Evolutionary conservation across 2,329 filamentous ascomycete species (phyloP).

Genomic region (Alternaria arborescens): DNA sequence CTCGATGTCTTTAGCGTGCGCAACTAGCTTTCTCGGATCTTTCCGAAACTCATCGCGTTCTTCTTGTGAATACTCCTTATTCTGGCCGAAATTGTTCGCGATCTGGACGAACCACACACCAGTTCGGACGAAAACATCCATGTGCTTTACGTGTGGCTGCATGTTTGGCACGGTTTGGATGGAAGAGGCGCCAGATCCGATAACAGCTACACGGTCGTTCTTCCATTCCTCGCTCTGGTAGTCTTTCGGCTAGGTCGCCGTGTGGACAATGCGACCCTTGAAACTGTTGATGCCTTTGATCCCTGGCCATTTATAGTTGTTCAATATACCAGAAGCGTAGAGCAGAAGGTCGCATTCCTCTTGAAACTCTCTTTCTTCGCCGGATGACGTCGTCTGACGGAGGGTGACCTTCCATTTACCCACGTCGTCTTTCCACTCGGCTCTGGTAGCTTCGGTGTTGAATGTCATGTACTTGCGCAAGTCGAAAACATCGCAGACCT

Average conservation of each 20-base stretch:
- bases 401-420: constrained; percentile 62
- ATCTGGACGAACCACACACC: constrained; percentile 58
- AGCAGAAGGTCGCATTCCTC: constrained; percentile 57
- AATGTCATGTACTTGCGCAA: constrained; percentile 63
- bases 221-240: constrained; percentile 56
- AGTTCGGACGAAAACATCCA: constrained; percentile 59
- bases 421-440: constrained; percentile 59
- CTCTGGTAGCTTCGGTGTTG: constrained; percentile 57
- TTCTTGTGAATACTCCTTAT: constrained; percentile 56
- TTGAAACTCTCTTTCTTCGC: constrained; percentile 50
- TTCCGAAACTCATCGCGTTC: constrained; percentile 55
- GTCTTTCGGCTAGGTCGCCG: constrained; percentile 57
- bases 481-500: constrained; percentile 59
- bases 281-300: constrained; percentile 57
- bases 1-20: constrained; percentile 58
- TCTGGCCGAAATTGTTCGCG: constrained; percentile 56
- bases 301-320: constrained; percentile 49
- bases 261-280: constrained; percentile 56
- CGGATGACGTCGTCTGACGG: constrained; percentile 49
- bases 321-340: constrained; percentile 56
- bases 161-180: constrained; percentile 59
- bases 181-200: constrained; percentile 56
- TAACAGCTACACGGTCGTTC: constrained; percentile 54
- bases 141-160: constrained; percentile 57
- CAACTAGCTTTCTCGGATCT: constrained; percentile 53